Evolutionary conservation across 805 yeast species (phyloP).

Genomic region (Monosporozyma servazzii): DNA sequence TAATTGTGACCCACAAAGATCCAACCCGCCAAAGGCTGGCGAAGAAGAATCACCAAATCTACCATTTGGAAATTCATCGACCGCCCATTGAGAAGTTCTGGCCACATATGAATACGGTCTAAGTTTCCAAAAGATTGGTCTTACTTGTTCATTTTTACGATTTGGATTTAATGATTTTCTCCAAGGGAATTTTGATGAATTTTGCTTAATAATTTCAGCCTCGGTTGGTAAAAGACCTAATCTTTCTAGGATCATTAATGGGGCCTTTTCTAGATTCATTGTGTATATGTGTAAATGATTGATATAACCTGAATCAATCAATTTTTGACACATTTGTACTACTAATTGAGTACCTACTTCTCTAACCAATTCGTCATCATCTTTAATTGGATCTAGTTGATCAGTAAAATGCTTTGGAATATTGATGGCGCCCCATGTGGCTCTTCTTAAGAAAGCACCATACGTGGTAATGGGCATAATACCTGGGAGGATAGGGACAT

Average conservation of each 20-base stretch:
- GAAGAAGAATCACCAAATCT: conserved; percentile 98
- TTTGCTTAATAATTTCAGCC: conserved; percentile 28
- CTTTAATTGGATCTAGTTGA: conserved; percentile 70
- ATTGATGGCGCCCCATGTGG: conserved; percentile 82
- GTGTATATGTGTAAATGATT: conserved; percentile 93
- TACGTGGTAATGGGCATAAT: conserved; percentile 98
- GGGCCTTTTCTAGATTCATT: conserved; percentile 90
- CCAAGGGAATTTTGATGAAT: conserved; percentile 57
- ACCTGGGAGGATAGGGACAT: conserved; percentile 89
- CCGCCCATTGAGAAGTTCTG: conserved; percentile 72
- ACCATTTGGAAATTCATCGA: conserved; percentile 97
- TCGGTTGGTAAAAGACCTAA: conserved; percentile 43
- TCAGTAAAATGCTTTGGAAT: conserved; percentile 69
- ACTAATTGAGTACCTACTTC: conserved; percentile 75
- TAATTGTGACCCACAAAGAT: conserved; percentile 67
- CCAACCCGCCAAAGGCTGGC: conserved; percentile 92
- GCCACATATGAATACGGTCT: conserved; percentile 83
- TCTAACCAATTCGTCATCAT: conserved; percentile 83
- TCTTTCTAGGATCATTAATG: conserved; percentile 76
- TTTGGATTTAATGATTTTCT: conserved; percentile 77
- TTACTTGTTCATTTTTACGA: conserved; percentile 69
- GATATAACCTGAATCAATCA: conserved; percentile 62
- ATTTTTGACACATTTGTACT: conserved; percentile 68
- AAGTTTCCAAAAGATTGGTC: conserved; percentile 95
- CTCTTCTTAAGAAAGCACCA: conserved; percentile 85